phyloP scores from a whole-genome alignment of 163 green algal genomes.

The Prototheca cutis region DNA sequence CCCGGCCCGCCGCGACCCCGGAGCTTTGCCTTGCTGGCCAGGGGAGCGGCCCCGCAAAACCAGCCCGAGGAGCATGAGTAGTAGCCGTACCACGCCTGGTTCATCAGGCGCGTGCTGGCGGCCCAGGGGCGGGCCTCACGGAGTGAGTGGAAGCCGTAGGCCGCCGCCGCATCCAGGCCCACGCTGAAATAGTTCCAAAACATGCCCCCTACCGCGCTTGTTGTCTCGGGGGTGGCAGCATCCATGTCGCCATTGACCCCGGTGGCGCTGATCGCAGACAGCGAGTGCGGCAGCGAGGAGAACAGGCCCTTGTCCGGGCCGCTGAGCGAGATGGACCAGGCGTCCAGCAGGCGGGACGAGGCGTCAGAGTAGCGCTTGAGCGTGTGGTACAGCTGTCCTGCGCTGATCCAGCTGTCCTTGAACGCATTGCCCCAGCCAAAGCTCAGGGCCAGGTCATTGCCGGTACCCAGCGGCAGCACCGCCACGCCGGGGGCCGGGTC shows the following conservation, averaged over 20 bases:
- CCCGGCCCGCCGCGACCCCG: not conserved
- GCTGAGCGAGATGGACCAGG: conserved; percentile 37
- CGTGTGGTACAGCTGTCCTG: conserved; percentile 36
- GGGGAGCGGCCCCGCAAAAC: conserved; percentile 25
- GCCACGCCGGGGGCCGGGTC: conserved; percentile 51
- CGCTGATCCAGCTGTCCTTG: conserved; percentile 35
- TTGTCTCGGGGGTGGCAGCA: too few species aligned
- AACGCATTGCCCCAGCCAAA: conserved; percentile 70
- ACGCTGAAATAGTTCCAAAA: conserved; percentile 89
- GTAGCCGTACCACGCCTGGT: conserved; percentile 65
- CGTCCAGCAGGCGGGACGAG: conserved; percentile 33
- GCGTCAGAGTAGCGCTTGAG: conserved; percentile 41
- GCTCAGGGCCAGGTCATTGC: conserved; percentile 71
- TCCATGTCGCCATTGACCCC: too few species aligned
- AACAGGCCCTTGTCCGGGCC: conserved; percentile 14
- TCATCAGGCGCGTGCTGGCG: conserved; percentile 45
- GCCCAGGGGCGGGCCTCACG: conserved; percentile 49
- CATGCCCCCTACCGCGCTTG: conserved; percentile 35
- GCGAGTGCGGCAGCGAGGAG: conserved; percentile 36
- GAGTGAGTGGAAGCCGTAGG: conserved; percentile 77
- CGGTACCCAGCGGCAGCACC: conserved; percentile 73
- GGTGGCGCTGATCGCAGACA: conserved; percentile 15
- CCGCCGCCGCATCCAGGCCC: conserved; percentile 69
- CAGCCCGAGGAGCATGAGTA: conserved; percentile 49
- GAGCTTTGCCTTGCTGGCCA: conserved; percentile 34